Evolutionary conservation across 2,329 filamentous ascomycete species (phyloP).

Genomic region (Cryphonectria carpinicola): DNA sequence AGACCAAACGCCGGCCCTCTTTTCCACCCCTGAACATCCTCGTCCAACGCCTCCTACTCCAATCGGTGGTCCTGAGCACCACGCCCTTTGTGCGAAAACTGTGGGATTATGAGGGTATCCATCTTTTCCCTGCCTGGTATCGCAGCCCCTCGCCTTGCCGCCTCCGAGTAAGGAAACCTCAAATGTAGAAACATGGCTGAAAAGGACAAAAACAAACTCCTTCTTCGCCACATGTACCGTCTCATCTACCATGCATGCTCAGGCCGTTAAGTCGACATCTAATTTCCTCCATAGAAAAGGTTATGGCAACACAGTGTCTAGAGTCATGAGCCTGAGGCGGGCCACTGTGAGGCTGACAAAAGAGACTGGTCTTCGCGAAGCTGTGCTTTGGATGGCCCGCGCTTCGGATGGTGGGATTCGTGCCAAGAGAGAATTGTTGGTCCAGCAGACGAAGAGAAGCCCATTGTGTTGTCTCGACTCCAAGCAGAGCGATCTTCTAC

Average conservation of each 20-base stretch:
- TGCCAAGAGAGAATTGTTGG: neutral
- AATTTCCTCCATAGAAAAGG: neutral
- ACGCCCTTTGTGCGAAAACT: neutral
- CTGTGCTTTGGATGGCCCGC: neutral
- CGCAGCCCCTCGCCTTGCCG: neutral
- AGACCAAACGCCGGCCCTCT: neutral
- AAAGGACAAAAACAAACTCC: neutral
- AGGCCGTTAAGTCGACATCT: neutral
- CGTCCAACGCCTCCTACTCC: conserved; percentile 11
- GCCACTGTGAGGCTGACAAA: neutral
- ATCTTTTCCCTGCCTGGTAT: neutral
- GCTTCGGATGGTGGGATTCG: neutral
- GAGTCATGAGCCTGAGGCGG: neutral
- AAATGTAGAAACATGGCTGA: neutral
- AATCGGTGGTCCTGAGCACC: neutral
- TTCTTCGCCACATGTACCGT: neutral
- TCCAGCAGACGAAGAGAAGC: neutral
- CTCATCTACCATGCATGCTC: neutral
- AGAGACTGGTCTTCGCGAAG: neutral
- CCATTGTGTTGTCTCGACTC: neutral
- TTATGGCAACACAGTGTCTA: neutral
- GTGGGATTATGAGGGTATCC: conserved; percentile 6
- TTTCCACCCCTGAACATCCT: neutral
- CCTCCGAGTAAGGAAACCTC: neutral
- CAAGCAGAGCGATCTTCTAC: neutral